These are phyloP conservation scores for Incumbomyces delicatus DNA, from an alignment of 2,329 filamentous ascomycete genomes.

Conservation along the genomic window DNA sequence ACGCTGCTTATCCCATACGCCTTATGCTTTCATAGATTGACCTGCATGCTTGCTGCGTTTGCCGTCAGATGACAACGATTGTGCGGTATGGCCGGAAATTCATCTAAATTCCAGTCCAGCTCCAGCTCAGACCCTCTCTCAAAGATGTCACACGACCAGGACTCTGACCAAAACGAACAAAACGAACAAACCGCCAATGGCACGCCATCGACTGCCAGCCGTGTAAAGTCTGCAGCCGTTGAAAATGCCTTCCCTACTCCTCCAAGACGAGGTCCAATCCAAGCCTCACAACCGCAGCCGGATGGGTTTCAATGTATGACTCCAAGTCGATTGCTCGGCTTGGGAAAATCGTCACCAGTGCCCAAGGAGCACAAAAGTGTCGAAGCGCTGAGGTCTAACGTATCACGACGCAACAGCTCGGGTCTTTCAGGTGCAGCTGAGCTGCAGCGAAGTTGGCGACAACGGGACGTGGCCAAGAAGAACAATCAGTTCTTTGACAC, in stretches of 20 bases:
- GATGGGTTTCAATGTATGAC: constrained; percentile 13
- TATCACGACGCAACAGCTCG: constrained; percentile 7
- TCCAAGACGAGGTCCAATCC: constrained; percentile 7
- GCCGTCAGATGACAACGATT: neutral
- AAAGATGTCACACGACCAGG: neutral
- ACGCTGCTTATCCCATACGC: neutral
- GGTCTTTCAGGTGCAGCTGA: constrained; percentile 1
- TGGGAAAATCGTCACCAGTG: constrained; percentile 4
- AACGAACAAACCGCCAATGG: constrained; percentile 1
- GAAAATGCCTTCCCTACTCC: constrained; percentile 21
- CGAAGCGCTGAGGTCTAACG: constrained; percentile 5
- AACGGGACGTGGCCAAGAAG: constrained; percentile 22
- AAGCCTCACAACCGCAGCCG: constrained; percentile 8
- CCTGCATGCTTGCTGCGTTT: neutral
- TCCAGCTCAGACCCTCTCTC: neutral
- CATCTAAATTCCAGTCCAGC: neutral
- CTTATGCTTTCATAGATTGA: neutral
- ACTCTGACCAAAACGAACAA: neutral
- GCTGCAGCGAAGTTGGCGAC: constrained; percentile 16
- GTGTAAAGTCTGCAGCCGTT: constrained; percentile 7
- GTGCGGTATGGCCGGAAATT: neutral
- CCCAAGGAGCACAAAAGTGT: constrained; percentile 6
- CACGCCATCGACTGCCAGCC: constrained; percentile 7
- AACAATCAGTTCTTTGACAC: constrained; percentile 33
- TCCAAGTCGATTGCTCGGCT: constrained; percentile 9